These are phyloP conservation scores for Sanghuangporus sanghuang DNA, from an alignment of 1,284 basidiomycete species.

Conservation along the genomic window DNA sequence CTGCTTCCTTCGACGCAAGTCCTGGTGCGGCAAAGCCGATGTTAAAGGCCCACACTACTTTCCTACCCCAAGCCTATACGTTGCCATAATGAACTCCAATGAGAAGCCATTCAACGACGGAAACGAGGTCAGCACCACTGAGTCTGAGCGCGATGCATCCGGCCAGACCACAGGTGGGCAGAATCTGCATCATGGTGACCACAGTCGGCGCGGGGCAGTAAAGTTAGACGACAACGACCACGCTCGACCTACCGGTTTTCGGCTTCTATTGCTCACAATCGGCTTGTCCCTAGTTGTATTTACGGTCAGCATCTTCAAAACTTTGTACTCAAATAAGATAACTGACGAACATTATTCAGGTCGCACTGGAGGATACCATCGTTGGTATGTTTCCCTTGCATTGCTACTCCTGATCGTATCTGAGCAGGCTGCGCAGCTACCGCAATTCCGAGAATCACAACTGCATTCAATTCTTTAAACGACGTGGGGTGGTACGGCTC, in stretches of 20 bases:
- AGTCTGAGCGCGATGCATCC: too few relatives aligned
- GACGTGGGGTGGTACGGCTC: conserved; percentile 19
- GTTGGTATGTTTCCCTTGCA: conserved; percentile 19
- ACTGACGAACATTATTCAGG: neutral
- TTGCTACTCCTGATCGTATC: neutral
- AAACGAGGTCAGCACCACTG: too few relatives aligned
- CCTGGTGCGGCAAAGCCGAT: too few relatives aligned
- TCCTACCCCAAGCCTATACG: too few relatives aligned
- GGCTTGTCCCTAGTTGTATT: conserved; percentile 17
- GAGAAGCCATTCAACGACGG: too few relatives aligned
- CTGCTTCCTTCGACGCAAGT: too few relatives aligned
- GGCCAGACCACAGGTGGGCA: too few relatives aligned
- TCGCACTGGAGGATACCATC: conserved; percentile 34
- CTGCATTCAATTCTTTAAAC: conserved; percentile 14
- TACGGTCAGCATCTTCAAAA: conserved; percentile 6
- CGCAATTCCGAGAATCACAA: conserved; percentile 31
- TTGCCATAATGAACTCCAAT: too few relatives aligned
- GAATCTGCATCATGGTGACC: too few relatives aligned
- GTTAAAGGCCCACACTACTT: too few relatives aligned
- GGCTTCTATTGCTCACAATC: conserved; percentile 12
- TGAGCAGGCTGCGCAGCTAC: conserved; percentile 23
- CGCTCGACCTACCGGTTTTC: neutral
- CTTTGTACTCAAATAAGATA: neutral
- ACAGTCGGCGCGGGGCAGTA: too few relatives aligned
- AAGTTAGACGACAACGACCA: too few relatives aligned